These are phyloP conservation scores for Aspergillus sp. DNA, from an alignment of 2,329 filamentous ascomycete species.

Conservation along the genomic window DNA sequence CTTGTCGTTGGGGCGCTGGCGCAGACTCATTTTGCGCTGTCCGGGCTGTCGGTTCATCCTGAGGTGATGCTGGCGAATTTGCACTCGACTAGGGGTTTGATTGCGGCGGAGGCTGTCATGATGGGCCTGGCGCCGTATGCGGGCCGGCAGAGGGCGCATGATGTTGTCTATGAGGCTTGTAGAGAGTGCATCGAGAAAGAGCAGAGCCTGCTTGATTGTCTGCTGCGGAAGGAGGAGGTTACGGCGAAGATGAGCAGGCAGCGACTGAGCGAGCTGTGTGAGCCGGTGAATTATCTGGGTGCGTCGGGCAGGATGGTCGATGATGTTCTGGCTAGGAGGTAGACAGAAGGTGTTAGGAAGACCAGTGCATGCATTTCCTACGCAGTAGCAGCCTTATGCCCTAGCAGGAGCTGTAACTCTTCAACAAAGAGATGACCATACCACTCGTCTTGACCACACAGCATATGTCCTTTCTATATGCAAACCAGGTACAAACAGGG, in stretches of 20 bases:
- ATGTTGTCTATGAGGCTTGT: conserved; percentile 49
- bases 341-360: no score
- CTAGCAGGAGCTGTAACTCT: no score
- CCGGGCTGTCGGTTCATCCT: conserved; percentile 43
- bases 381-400: no score
- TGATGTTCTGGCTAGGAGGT: conserved; percentile 18
- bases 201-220: conserved; percentile 35
- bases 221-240: conserved; percentile 33
- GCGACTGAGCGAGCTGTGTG: conserved; percentile 45
- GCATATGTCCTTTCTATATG: no score
- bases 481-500: no score
- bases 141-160: conserved; percentile 46
- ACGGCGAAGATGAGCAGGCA: conserved; percentile 35
- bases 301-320: conserved; percentile 26
- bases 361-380: no score
- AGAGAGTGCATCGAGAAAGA: conserved; percentile 40
- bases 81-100: conserved; percentile 43
- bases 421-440: no score
- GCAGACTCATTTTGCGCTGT: conserved; percentile 46
- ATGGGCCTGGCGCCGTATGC: conserved; percentile 48
- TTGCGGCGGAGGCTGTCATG: conserved; percentile 53
- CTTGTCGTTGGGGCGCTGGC: conserved; percentile 44
- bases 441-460: no score
- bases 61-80: conserved; percentile 44
- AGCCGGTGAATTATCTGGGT: conserved; percentile 42